Evolutionary conservation across 129 eudicot genomes (phyloP).

Genomic region (Helianthus tuberosus): DNA sequence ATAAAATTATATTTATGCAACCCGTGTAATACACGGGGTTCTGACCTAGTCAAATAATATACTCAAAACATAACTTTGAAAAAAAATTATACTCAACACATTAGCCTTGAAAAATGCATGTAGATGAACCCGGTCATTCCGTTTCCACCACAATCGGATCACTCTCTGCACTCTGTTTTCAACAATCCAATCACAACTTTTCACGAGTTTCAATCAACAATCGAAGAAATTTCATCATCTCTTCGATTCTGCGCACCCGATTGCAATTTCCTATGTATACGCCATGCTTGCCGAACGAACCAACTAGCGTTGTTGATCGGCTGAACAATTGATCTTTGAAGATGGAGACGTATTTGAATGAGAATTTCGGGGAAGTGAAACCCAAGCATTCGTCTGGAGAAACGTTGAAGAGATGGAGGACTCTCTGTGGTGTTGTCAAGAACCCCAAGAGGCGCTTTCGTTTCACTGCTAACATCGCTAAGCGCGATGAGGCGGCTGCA

Average conservation of each 20-base stretch:
- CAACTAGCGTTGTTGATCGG: too few relatives aligned
- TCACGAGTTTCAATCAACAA: constrained; percentile 14
- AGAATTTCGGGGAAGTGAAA: constrained; percentile 66
- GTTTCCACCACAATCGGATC: constrained; percentile 39
- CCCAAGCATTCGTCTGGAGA: constrained; percentile 67
- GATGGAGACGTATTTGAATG: constrained; percentile 81
- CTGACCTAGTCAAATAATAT: too few relatives aligned
- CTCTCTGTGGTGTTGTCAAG: constrained; percentile 84
- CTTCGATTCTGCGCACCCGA: neutral
- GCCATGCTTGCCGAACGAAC: too few relatives aligned
- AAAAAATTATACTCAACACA: too few relatives aligned
- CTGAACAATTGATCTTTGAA: neutral
- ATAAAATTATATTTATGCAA: too few relatives aligned
- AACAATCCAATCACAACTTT: constrained; percentile 25
- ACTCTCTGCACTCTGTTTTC: constrained; percentile 17
- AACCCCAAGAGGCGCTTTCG: constrained; percentile 91
- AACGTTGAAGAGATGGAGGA: constrained; percentile 77
- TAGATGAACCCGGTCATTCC: constrained; percentile 21
- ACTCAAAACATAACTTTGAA: too few relatives aligned
- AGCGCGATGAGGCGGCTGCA: constrained; percentile 94
- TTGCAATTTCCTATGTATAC: neutral
- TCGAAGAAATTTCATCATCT: constrained; percentile 6
- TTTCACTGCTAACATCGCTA: constrained; percentile 80
- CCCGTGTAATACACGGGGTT: too few relatives aligned
- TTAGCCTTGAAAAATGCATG: neutral